These are phyloP conservation scores for Pyrenophora seminiperda DNA, from an alignment of 2,329 filamentous ascomycete species.

Conservation along the genomic window DNA sequence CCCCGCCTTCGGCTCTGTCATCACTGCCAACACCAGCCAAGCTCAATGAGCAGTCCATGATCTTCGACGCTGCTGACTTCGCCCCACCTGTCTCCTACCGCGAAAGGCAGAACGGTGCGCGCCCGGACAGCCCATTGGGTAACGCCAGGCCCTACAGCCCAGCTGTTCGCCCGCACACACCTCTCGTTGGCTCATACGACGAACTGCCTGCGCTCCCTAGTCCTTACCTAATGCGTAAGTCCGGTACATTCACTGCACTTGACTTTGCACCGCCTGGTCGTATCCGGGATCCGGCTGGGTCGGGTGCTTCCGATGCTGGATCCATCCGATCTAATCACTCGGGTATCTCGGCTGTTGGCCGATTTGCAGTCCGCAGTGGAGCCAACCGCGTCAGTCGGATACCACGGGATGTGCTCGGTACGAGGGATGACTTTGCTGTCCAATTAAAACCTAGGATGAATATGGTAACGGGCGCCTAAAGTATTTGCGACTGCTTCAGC, in stretches of 20 bases:
- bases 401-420: conserved; percentile 81
- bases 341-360: conserved; percentile 73
- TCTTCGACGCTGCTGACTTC: conserved; percentile 80
- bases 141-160: conserved; percentile 71
- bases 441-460: conserved; percentile 64
- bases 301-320: conserved; percentile 52
- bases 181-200: conserved; percentile 81
- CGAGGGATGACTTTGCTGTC: conserved; percentile 67
- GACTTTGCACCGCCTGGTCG: conserved; percentile 81
- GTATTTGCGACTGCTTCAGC: conserved; percentile 6
- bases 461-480: conserved; percentile 47
- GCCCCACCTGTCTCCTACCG: conserved; percentile 70
- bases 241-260: conserved; percentile 75
- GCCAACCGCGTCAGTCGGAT: conserved; percentile 86
- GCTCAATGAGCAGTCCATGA: conserved; percentile 74
- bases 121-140: conserved; percentile 64
- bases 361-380: conserved; percentile 74
- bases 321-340: conserved; percentile 71
- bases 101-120: conserved; percentile 70
- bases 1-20: conserved; percentile 74
- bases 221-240: conserved; percentile 79
- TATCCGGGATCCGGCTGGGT: conserved; percentile 59
- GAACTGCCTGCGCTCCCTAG: conserved; percentile 85
- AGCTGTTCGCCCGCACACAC: conserved; percentile 74
- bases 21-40: conserved; percentile 85